A percentile compares a stretch with the other conserved stretches of the same genome.
Conservation (phyloP, 108 stramenopile species). For the Cylindrotheca fusiformis region DNA sequence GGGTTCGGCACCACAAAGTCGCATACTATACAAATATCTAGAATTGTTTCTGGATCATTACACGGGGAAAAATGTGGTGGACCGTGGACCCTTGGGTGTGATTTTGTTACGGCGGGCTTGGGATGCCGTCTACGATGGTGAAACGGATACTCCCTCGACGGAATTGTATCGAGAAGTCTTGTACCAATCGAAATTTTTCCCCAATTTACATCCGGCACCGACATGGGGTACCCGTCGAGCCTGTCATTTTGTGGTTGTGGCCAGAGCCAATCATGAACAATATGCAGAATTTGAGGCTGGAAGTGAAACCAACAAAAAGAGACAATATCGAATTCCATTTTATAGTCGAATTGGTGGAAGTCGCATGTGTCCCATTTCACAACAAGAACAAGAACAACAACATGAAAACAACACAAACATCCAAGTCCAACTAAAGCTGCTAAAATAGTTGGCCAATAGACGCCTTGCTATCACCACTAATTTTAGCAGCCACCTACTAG, state of each 20-base stretch:
- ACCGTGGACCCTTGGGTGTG: slow-evolving; percentile 62
- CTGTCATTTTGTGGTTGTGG: slow-evolving; percentile 72
- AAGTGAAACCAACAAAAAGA: neutral
- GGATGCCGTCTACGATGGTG: slow-evolving; percentile 44
- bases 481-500: no score
- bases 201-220: slow-evolving; percentile 44
- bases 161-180: slow-evolving; percentile 75
- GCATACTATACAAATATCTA: slow-evolving; percentile 60
- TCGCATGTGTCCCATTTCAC: slow-evolving; percentile 69
- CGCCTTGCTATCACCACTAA: no score
- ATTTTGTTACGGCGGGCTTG: slow-evolving; percentile 64
- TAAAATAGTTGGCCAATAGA: no score
- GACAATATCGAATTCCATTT: slow-evolving; percentile 41
- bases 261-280: slow-evolving; percentile 6
- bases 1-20: slow-evolving; percentile 45
- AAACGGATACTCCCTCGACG: slow-evolving; percentile 6
- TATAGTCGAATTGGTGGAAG: slow-evolving; percentile 72
- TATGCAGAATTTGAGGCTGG: slow-evolving; percentile 6
- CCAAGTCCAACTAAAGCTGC: no score
- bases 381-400: slow-evolving; percentile 24
- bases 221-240: slow-evolving; percentile 67
- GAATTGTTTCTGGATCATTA: slow-evolving; percentile 70
- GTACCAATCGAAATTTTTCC: slow-evolving; percentile 34
- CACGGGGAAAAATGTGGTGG: slow-evolving; percentile 37
- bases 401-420: no score